phyloP scores from a whole-genome alignment of 1,139 yeast species.

The Saccharomyces hybrid region DNA sequence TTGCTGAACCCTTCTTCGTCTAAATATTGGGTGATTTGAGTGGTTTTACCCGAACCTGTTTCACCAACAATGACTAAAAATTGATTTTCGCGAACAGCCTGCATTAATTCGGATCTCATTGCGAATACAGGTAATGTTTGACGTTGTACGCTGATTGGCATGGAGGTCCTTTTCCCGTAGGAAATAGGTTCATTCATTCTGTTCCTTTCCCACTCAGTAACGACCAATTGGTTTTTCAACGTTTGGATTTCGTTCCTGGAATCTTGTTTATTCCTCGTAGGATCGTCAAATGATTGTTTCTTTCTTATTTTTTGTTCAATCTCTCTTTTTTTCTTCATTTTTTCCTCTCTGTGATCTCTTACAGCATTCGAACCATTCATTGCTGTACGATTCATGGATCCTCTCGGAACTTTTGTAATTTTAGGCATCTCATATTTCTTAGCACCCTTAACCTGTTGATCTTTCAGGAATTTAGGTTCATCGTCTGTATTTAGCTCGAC shows the following conservation, averaged over 20 bases:
- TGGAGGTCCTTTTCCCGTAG: slow-evolving; percentile 48
- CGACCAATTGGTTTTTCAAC: slow-evolving; percentile 30
- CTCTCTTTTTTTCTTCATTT: slow-evolving; percentile 44
- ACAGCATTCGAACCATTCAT: slow-evolving; percentile 67
- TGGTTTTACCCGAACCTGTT: slow-evolving; percentile 40
- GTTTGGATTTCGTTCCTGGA: slow-evolving; percentile 13
- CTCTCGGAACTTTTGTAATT: slow-evolving; percentile 66
- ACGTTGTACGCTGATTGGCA: slow-evolving; percentile 55
- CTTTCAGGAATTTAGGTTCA: slow-evolving; percentile 67
- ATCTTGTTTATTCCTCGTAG: slow-evolving; percentile 26
- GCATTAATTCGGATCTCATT: slow-evolving; percentile 55
- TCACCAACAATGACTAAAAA: slow-evolving; percentile 89
- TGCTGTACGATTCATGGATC: slow-evolving; percentile 72
- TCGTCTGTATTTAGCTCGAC: slow-evolving; percentile 57
- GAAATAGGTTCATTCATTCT: slow-evolving; percentile 35
- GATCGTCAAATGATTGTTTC: slow-evolving; percentile 37
- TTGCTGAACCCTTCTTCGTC: slow-evolving; percentile 72
- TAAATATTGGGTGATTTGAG: slow-evolving; percentile 79
- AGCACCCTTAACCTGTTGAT: slow-evolving; percentile 36
- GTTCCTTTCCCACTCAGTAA: slow-evolving; percentile 46
- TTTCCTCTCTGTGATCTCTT: slow-evolving; percentile 55
- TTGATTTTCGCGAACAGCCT: slow-evolving; percentile 56
- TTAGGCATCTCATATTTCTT: slow-evolving; percentile 46
- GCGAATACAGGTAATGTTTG: slow-evolving; percentile 70
- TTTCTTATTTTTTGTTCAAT: slow-evolving; percentile 30